Base-by-base conservation (phyloP, 163 green algal species). In the Chlorella variabilis region DNA sequence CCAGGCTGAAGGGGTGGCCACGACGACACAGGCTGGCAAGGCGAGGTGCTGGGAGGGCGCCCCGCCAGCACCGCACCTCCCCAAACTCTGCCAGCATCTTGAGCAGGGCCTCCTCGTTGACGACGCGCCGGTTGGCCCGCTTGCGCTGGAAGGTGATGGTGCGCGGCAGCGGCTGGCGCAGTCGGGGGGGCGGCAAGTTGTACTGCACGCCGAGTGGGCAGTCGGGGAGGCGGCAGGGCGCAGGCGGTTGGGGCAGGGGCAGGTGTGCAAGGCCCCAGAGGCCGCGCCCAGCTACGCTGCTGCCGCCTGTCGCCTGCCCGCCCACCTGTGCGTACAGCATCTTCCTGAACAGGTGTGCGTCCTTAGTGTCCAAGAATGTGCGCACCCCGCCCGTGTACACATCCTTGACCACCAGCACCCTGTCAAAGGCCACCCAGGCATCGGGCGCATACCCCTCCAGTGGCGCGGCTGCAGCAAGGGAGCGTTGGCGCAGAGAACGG, bases 101-200 rank as follows among this genome's bases (percentile, higher is more conserved):
- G 11, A 98, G 58, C 34, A 98, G 80, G 48, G 82, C 80, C 0
- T 80, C 71, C 87, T 97, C 92, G 58, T 98, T 98, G 18, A 96
- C 27, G 41, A 98, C 91, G 13, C 94, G 90, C 25, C 94, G 81
- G 87, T 98, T 97, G 86, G 93, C 87, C 0, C 86, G 81, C 81
- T 98, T 98, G 77, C 91, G 91, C 84, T 96, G 91, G 75, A 96
- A 94, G 4, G 92, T 97, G 80, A 98, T 97, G 31, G 89, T 65
- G 21, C 88, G 88, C 0, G 91, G 91, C 33, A 93, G 75, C 18
- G 63, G 33, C 25, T 71, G 51, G 1, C 84, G 74, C 17, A 59
- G 61, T 13, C 65, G 33, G 0, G 91, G 91, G 2, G 83, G 71
- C 86, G 91, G 71, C 92, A 85, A 49, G 39, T 67, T 67, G 49